Base-by-base conservation (phyloP, 805 yeast species). In the Ogataea ramenticola region DNA sequence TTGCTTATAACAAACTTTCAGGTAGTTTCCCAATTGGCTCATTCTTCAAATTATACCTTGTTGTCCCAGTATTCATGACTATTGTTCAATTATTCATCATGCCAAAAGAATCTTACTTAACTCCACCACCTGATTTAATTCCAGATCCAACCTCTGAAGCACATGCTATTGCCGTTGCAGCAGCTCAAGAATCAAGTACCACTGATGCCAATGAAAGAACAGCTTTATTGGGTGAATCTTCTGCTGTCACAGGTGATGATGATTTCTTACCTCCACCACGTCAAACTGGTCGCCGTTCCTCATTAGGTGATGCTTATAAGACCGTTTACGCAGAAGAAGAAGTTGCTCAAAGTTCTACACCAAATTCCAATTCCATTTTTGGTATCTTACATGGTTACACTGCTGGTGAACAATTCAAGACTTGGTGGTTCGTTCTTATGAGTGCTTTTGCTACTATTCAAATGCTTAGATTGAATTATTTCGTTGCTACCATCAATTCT, bases 401-500 rank as follows among this genome's bases (percentile, higher is more conserved):
- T 4, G 71, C 78, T 10, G 50, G 63, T 31, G 66, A 61, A 45
- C 82, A 76, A 57, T 63, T 76, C 55, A 66, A 62, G 46, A 70
- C 80, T 2, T 72, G 68, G 43, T 76, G 80, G 80, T 76, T 76
- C 50, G 50, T 59, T 37, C 60, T 75, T 36, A 73, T 75, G 64
- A 68, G 77, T 50, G 40, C 64, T 26, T 74, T 74, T 54, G 65
- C 77, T n/a, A 73, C 76, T 19, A 68, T 76, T 46, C 79, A 72
- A 59, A 76, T 76, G 82, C 64, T 76, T 46, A 62, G 81, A 52
- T 60, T 76, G 44, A 76, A 76, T 58, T 76, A 76, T 58, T 76
- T 76, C 56, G 81, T 76, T 41, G 80, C 81, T 21, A 76, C 82
- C 16, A 66, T 76, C 45, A 69, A 72, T 42, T 67, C 80, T n/a